These are phyloP conservation scores for Grosmannia penicillata DNA, from an alignment of 2,329 filamentous ascomycete genomes.

Conservation along the genomic window DNA sequence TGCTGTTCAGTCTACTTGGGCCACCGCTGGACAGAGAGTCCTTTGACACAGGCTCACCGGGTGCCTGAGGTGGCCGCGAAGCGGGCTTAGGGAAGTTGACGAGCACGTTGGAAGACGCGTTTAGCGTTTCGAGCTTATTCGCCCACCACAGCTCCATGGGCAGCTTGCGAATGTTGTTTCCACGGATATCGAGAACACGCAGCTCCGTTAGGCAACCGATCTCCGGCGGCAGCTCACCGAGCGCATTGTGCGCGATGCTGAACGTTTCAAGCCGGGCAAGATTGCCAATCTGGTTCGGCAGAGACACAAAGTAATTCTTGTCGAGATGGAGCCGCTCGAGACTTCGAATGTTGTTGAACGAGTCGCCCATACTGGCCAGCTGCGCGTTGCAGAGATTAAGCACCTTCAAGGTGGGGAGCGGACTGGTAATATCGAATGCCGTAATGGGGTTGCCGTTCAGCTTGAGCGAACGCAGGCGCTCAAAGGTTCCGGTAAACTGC, in stretches of 20 bases:
- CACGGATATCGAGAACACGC: slow-evolving; percentile 71
- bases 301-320: slow-evolving; percentile 86
- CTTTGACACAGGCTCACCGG: slow-evolving; percentile 24
- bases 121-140: slow-evolving; percentile 75
- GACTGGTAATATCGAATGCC: slow-evolving; percentile 67
- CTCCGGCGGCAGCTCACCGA: slow-evolving; percentile 71
- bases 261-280: slow-evolving; percentile 76
- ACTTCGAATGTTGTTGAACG: slow-evolving; percentile 77
- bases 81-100: slow-evolving; percentile 80
- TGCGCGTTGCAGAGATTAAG: slow-evolving; percentile 88
- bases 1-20: slow-evolving; percentile 23
- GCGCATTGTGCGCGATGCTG: slow-evolving; percentile 82
- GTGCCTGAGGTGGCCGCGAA: slow-evolving; percentile 49
- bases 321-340: slow-evolving; percentile 80
- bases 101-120: slow-evolving; percentile 88
- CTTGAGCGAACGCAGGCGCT: slow-evolving; percentile 67
- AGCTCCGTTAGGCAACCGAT: slow-evolving; percentile 80
- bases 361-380: slow-evolving; percentile 73
- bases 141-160: slow-evolving; percentile 96
- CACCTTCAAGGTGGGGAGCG: slow-evolving; percentile 68
- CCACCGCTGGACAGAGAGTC: slow-evolving; percentile 20
- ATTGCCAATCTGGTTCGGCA: slow-evolving; percentile 74
- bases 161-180: slow-evolving; percentile 82
- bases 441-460: slow-evolving; percentile 93
- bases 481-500: slow-evolving; percentile 78